Conservation (phyloP, 106 monocot genomes). For the Platanthera zijinensis region DNA sequence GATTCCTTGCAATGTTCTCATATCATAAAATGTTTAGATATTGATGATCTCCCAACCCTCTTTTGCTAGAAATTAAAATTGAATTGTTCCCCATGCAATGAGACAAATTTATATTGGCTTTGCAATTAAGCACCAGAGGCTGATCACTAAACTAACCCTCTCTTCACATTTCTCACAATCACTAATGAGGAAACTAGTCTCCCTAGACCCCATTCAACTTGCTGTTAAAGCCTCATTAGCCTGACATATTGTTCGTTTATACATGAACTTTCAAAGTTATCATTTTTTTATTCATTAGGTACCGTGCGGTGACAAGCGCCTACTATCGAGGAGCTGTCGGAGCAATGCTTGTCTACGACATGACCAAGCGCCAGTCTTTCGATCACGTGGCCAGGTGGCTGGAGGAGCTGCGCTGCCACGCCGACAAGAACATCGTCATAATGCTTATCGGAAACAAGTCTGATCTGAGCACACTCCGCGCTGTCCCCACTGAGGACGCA, state of each 20-base stretch:
- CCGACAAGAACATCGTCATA: constrained; percentile 56
- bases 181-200: background rate
- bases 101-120: too few relatives aligned
- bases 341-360: constrained; percentile 66
- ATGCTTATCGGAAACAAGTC: constrained; percentile 61
- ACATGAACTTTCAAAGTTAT: background rate
- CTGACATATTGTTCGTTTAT: background rate
- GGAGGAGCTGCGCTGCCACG: constrained; percentile 44
- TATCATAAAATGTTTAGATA: too few relatives aligned
- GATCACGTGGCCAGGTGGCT: constrained; percentile 43
- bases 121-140: too few relatives aligned
- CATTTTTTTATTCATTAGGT: constrained; percentile 11
- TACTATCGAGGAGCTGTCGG: constrained; percentile 60
- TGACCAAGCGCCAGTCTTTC: constrained; percentile 55
- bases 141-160: too few relatives aligned
- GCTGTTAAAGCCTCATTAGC: background rate
- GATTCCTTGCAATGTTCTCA: too few relatives aligned
- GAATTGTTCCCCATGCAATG: too few relatives aligned
- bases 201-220: background rate
- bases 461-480: constrained; percentile 39
- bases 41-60: too few relatives aligned
- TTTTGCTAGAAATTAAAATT: too few relatives aligned
- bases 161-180: too few relatives aligned
- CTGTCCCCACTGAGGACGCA: constrained; percentile 36
- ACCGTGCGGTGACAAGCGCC: constrained; percentile 53